Base-by-base conservation (phyloP, 2,329 filamentous ascomycete genomes). In the Aspergillus pseudoviridinutans region DNA sequence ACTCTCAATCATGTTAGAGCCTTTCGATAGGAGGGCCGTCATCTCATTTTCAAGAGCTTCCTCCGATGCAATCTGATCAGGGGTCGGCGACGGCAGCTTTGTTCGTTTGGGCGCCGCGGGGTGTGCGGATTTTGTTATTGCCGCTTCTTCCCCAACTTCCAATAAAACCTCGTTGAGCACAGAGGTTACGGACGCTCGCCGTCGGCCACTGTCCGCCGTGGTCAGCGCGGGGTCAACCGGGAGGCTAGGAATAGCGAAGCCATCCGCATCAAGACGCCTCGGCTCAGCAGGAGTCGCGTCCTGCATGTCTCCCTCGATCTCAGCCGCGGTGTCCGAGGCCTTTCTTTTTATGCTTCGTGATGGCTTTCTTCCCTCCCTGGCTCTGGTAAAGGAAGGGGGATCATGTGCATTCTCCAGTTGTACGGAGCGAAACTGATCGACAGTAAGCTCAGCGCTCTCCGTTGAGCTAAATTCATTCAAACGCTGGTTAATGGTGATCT, bases 391-490 rank as follows among this genome's bases (percentile, higher is more conserved):
- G 0, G 91, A 88, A 0, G 94, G 94, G 0, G 94, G 94, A 65
- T 96, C 90, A 61, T 90, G 87, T 25, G 83, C 78, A 25, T 87
- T 87, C 65, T 92, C 90, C 42, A 78, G 58, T 54, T 77, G 74
- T 27, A 78, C 75, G 3, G 76, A 75, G 44, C 77, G 81, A 67
- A 96, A 96, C 66, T 97, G 88, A 60, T 92, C 88, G 22, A 99
- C 90, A 0, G 91, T 94, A 74, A 97, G 83, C 52, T 86, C 85
- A 63, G 91, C 91, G 59, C 89, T 92, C 61, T 91, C 89, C 0
- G 93, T 96, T 32, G 87, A 84, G 62, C 90, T 91, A 76, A 97
- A 99, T 70, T 99, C 94, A 63, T 92, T 87, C 9, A 99, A 79
- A 60, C 94, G 91, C 71, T 93, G 91, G 68, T 92, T 89, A 59